A percentile compares a stretch with the other conserved stretches of the same genome.
phyloP scores from a whole-genome alignment of 257 asterid species.

The Salvia miltiorrhiza region DNA sequence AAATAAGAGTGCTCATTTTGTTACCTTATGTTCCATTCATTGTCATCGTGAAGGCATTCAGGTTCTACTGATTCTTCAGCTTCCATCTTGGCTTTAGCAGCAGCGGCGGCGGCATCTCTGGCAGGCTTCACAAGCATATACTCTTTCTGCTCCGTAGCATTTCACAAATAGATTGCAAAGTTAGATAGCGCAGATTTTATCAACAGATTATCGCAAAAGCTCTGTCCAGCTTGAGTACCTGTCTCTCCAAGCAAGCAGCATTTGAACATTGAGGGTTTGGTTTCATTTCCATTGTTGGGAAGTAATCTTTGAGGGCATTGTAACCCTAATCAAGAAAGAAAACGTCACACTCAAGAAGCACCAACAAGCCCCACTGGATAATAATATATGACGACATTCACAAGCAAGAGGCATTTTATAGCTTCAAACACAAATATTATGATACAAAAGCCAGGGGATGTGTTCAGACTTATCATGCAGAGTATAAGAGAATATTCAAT shows the following conservation, averaged over 20 bases:
- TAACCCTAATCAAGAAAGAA: slow-evolving; percentile 61
- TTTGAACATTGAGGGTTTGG: slow-evolving; percentile 96
- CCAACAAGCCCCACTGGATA: neutral
- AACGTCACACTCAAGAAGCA: neutral
- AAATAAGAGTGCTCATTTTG: neutral
- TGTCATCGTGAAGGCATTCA: slow-evolving; percentile 75
- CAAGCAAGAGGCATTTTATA: neutral
- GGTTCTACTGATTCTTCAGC: slow-evolving; percentile 44
- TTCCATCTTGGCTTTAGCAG: slow-evolving; percentile 55
- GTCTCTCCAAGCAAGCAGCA: slow-evolving; percentile 93
- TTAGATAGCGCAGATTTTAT: neutral
- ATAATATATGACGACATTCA: neutral
- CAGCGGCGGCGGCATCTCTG: slow-evolving; percentile 92
- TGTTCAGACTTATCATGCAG: neutral
- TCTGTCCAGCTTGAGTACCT: slow-evolving; percentile 43
- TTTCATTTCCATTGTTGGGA: slow-evolving; percentile 97
- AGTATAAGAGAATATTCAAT: neutral
- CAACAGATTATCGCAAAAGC: neutral
- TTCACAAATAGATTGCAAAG: neutral
- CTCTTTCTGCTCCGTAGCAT: slow-evolving; percentile 56
- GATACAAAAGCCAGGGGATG: neutral
- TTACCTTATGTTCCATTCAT: slow-evolving; percentile 97
- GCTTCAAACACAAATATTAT: neutral
- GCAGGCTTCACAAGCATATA: slow-evolving; percentile 72
- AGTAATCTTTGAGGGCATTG: slow-evolving; percentile 93